Evolutionary conservation across 441 rosid genomes (phyloP).

Genomic region (Isatis lusitanica): DNA sequence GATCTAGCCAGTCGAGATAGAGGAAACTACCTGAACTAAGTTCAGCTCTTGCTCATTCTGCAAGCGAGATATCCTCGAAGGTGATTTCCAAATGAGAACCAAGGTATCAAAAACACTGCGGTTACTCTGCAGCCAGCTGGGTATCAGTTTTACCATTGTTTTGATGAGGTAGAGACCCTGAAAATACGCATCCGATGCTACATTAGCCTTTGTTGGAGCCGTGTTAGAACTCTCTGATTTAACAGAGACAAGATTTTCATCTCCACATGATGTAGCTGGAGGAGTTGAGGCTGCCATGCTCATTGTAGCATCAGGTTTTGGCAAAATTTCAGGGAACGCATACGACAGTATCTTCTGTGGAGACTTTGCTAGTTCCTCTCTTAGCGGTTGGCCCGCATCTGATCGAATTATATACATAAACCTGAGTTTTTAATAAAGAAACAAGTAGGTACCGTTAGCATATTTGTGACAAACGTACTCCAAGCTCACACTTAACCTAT

Average conservation of each 20-base stretch:
- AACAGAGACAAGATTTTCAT: conserved; percentile 60
- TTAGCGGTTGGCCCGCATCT: conserved; percentile 92
- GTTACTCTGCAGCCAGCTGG: conserved; percentile 94
- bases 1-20: conserved; percentile 9
- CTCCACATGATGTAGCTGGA: conserved; percentile 61
- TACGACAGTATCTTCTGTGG: conserved; percentile 84
- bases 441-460: conserved; percentile 21
- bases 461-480: conserved; percentile 2
- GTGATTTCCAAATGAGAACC: conserved; percentile 95
- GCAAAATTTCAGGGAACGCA: conserved; percentile 85
- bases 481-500: conserved; percentile 15
- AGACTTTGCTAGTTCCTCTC: conserved; percentile 97
- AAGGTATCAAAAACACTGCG: conserved; percentile 83
- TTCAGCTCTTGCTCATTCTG: conserved; percentile 94
- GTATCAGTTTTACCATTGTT: conserved; percentile 90
- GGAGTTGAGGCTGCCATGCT: conserved; percentile 48
- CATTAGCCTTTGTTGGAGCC: conserved; percentile 48
- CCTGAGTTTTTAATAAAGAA: conserved; percentile 47
- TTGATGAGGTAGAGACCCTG: conserved; percentile 96
- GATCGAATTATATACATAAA: conserved; percentile 96
- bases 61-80: conserved; percentile 87
- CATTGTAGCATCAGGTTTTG: conserved; percentile 47
- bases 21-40: conserved; percentile 82
- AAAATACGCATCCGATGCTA: conserved; percentile 84
- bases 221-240: conserved; percentile 51